Base-by-base conservation (phyloP, 2,329 filamentous ascomycete species). In the Pseudofabraea citricarpa region DNA sequence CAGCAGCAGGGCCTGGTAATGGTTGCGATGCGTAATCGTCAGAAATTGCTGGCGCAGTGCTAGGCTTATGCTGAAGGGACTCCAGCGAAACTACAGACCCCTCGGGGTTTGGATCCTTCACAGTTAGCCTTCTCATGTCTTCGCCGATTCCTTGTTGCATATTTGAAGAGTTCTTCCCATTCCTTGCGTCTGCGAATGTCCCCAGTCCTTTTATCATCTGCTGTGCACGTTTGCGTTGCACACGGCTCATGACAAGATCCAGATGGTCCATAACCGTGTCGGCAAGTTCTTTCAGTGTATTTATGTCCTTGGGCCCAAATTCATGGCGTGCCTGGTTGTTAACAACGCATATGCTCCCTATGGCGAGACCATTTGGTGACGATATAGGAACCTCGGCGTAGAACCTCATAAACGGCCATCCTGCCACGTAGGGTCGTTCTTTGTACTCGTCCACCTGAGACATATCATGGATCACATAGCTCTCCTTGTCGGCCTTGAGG, bases 281-380 rank as follows among this genome's bases (percentile, higher is more conserved):
- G 0, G 73, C 65, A 55, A 83, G 67, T 31, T 77, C 75, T 37
- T 73, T 71, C 56, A 85, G 64, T 38, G 76, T 77, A 10, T 67
- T 64, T 1, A 74, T 47, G 22, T 76, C 71, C 10, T 68, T 65
- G 0, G 61, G 47, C 8, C 66, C 63, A 6, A 85, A 53, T 0
- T 73, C 75, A 36, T 71, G 52, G 15, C 77, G 72, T 0, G 76
- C 72, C 13, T 66, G 66, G 23, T 74, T 70, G 49, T 83, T 79
- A 2, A 81, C 64, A 2, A 84, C 71, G 43, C 75, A 76, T 43
- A 78, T 77, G 10, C 73, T 73, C 12, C 82, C 82, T 40, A 86
- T 77, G 32, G 71, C 72, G 35, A 49, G 39, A 5, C 55, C 54
- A 5, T 44, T 40, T 7, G 42, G 37, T 22, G 48, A 55, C 2